Percentiles rank a stretch among this genome's conserved stretches.
Evolutionary conservation across 768 basidiomycete genomes (phyloP).

Genomic region (Mycena rosella): DNA sequence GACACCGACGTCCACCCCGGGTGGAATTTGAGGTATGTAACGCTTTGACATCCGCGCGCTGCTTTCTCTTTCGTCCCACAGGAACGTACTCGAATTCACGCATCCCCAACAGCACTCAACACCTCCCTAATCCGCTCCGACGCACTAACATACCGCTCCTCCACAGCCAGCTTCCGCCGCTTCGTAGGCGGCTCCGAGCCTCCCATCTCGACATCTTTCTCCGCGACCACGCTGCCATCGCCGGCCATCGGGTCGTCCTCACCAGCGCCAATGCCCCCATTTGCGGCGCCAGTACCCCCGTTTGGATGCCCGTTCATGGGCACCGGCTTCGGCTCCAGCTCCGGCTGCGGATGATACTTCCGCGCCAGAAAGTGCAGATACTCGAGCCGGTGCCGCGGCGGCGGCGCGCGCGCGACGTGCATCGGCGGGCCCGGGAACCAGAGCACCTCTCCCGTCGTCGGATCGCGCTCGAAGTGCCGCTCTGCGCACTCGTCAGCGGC

Average conservation of each 20-base stretch:
- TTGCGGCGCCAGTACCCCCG: constrained; percentile 17
- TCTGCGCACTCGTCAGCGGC: constrained; percentile 46
- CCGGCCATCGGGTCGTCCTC: constrained; percentile 23
- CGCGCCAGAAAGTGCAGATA: constrained; percentile 64
- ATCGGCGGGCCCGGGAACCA: constrained; percentile 82
- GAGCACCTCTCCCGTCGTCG: constrained; percentile 71
- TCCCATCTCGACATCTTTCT: background rate
- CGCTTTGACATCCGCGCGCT: background rate
- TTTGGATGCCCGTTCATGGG: too few species aligned
- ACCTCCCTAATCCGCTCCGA: constrained; percentile 32
- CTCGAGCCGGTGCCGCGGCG: constrained; percentile 59
- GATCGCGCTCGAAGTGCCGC: constrained; percentile 72
- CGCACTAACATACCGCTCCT: constrained; percentile 24
- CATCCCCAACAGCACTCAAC: background rate
- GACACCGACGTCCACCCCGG: too few species aligned
- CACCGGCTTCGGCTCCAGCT: constrained; percentile 5
- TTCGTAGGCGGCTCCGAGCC: constrained; percentile 27
- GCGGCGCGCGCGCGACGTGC: constrained; percentile 53
- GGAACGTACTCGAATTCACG: too few species aligned
- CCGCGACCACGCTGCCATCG: constrained; percentile 6
- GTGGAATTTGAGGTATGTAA: too few species aligned
- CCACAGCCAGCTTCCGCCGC: constrained; percentile 16
- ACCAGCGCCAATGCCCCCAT: background rate
- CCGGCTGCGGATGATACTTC: constrained; percentile 40
- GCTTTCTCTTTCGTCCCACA: too few species aligned